Base-by-base conservation (phyloP, 805 yeast genomes). In the Candida oleophila region DNA sequence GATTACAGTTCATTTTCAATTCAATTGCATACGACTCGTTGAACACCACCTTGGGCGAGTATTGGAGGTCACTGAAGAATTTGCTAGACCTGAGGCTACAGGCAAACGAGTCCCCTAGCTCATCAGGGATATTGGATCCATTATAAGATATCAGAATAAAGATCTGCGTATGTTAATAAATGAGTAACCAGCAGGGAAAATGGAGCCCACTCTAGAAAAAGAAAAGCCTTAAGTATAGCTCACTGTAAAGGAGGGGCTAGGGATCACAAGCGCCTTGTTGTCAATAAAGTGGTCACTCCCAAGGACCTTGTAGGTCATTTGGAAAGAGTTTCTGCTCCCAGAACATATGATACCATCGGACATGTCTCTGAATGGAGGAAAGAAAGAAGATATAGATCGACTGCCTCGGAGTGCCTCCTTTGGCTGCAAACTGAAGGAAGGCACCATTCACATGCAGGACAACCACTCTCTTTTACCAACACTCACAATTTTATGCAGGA, bases 1-100 rank as follows among this genome's bases (percentile, higher is more conserved):
- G 22, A 3, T 42, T 32, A 39, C 58, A 54, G 18, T 47, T 39
- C 19, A 53, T 38, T 8, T 21, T 33, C 12, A 51, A 16, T 3
- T 22, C 47, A 36, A 52, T 45, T 25, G 50, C 42, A 11, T 21
- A 18, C 7, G 49, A 46, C 11, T 36, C 36, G 15, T 44, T 38
- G n/a, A 53, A 28, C 19, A 43, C 38, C 8, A 55, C 25, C 19
- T 33, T 42, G 4, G 39, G 39, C 12, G 22, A 36, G 14, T 5
- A 36, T 9, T 36, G 19, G 4, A 36, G 21, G 8, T 36, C 39
- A 9, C 8, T 12, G 22, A 36, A 36, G 12, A 5, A 36, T 9
- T 16, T 12, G 14, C 21, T 16, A 3, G 34, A 3, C 16, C 16
- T 22, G 9, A 41, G 18, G 18, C 21, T 11, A 18, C 3, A 5